Evolutionary conservation across 805 yeast species (phyloP).

Genomic region (Candida palmyrensis): DNA sequence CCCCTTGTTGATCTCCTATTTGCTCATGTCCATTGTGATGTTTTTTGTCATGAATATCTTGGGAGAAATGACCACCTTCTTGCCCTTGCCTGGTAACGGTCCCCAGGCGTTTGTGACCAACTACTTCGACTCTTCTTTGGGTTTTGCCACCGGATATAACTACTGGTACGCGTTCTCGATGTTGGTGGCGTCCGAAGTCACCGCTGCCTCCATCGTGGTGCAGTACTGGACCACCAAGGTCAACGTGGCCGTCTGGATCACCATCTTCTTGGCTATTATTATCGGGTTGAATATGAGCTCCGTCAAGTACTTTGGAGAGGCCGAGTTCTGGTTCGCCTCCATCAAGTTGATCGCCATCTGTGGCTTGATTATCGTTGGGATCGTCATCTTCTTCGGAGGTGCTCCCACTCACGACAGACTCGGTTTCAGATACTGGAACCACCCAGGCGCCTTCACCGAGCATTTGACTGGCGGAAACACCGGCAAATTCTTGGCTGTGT

Average conservation of each 20-base stretch:
- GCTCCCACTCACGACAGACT: slow-evolving; percentile 34
- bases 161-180: slow-evolving; percentile 30
- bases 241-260: slow-evolving; percentile 35
- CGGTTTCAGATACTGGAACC: slow-evolving; percentile 43
- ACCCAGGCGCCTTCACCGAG: slow-evolving; percentile 31
- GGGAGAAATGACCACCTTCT: slow-evolving; percentile 29
- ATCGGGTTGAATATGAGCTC: slow-evolving; percentile 23
- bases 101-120: slow-evolving; percentile 26
- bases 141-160: slow-evolving; percentile 30
- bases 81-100: slow-evolving; percentile 31
- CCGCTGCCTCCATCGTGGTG: slow-evolving; percentile 31
- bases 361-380: slow-evolving; percentile 28
- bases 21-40: slow-evolving; percentile 18
- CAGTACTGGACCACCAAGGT: slow-evolving; percentile 29
- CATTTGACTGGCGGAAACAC: slow-evolving; percentile 48
- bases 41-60: slow-evolving; percentile 28
- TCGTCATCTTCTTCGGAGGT: slow-evolving; percentile 35
- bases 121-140: slow-evolving; percentile 23
- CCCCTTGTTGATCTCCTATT: slow-evolving; percentile 42
- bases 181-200: slow-evolving; percentile 30
- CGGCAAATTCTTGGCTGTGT: slow-evolving; percentile 60
- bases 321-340: slow-evolving; percentile 31
- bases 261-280: slow-evolving; percentile 23
- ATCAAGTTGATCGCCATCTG: slow-evolving; percentile 26
- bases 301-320: slow-evolving; percentile 31